Evolutionary conservation across 2,329 filamentous ascomycete species (phyloP), one percentile per base, ranked within the genome.

Genomic region (Boeremia lycopersici): DNA sequence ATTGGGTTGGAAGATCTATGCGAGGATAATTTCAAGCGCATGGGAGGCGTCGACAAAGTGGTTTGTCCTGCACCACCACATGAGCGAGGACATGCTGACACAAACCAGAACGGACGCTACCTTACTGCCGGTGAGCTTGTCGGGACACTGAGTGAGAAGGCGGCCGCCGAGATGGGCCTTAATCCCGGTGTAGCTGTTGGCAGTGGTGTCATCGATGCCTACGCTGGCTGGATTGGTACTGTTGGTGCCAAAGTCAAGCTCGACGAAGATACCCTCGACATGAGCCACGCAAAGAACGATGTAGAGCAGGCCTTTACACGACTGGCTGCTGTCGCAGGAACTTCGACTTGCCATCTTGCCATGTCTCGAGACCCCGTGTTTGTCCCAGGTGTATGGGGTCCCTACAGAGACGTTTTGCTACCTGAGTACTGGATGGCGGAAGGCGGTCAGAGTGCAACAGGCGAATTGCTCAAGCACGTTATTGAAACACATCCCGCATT

Each of bases 171-270:
- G 61, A 86, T 99, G 57, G 93, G 95, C 7, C 83, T 99, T 3
- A 89, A 89, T 5, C 82, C 89, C 17, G 93, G 93, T 34, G 95
- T 97, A 64, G 91, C 95, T 15, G 89, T 99, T 50, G 95, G 95
- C 48, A 96, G 91, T 70, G 93, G 93, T 75, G 95, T 99, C 61
- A 99, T 99, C 70, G 95, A 99, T 74, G 95, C 95, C 15, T 99
- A 99, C 70, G 95, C 95, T 56, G 95, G 95, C 61, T 99, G 95
- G 95, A 95, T 99, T 64, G 95, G 95, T 57, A 98, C 95, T 1
- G 95, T 99, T n/a, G 95, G 95, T 54, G 93, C 95, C 57, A 97
- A 97, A 76, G 91, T 97, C 65, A 84, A 91, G 62, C 84, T 96
- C 13, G 82, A 83, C 35, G 78, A 82, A 53, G 85, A 89, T 51